A percentile compares a stretch with the other conserved stretches of the same genome.
Evolutionary conservation across 192 early-diverging fungal species (phyloP).

Genomic region (Neocallimastix lanati): DNA sequence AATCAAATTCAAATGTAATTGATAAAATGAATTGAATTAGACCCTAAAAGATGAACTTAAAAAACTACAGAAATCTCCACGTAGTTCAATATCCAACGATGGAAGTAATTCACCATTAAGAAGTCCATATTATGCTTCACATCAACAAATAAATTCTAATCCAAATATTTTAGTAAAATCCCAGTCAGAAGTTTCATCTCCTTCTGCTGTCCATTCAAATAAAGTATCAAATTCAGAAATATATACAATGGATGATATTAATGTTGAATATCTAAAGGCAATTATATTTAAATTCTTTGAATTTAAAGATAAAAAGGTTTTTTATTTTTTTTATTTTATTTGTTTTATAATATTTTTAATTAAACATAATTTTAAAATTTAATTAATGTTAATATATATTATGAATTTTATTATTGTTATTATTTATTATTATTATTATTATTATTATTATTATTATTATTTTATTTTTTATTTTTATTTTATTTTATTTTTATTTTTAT

Average conservation of each 20-base stretch:
- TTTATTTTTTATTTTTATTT: no score
- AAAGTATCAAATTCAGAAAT: background rate
- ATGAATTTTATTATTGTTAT: no score
- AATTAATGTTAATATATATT: no score
- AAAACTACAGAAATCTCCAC: background rate
- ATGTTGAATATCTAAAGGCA: background rate
- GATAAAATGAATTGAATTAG: no score
- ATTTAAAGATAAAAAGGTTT: background rate
- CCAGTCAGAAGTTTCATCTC: background rate
- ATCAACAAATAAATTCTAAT: background rate
- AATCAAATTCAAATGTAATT: no score
- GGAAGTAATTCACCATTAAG: background rate
- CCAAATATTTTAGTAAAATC: background rate
- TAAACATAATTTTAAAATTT: no score
- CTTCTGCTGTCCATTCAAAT: background rate
- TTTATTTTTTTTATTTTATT: no score
- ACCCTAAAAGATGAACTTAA: background rate
- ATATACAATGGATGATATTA: background rate
- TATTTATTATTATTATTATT: no score
- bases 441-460: no score
- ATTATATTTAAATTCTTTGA: background rate
- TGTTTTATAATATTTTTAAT: no score
- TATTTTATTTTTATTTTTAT: no score
- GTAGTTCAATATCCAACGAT: background rate
- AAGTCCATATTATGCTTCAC: background rate